Percentiles rank a stretch among this genome's conserved stretches.
phyloP scores from a whole-genome alignment of 495 filamentous ascomycete species.

The Geoglossum glabrum region DNA sequence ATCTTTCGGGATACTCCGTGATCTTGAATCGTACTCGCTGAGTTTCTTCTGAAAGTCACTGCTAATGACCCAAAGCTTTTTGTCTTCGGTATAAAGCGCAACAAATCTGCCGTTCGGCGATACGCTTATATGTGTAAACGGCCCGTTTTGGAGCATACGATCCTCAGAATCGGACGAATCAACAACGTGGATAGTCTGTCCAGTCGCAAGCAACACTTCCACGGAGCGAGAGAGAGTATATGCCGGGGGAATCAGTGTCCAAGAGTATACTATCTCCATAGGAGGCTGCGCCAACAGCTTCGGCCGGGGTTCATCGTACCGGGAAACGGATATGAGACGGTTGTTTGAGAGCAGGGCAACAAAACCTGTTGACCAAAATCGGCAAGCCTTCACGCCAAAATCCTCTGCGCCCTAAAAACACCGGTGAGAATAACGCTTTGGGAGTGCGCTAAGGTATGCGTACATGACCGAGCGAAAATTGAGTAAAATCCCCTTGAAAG shows the following conservation, averaged over 20 bases:
- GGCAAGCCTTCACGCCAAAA: conserved; percentile 65
- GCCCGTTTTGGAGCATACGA: conserved; percentile 70
- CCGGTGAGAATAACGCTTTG: background rate
- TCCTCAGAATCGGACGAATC: conserved; percentile 84
- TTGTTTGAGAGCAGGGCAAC: conserved; percentile 88
- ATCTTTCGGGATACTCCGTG: conserved; percentile 67
- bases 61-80: conserved; percentile 81
- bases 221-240: conserved; percentile 88
- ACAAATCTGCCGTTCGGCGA: conserved; percentile 82
- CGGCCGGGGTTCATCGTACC: conserved; percentile 79
- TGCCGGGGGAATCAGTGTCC: conserved; percentile 74
- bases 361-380: conserved; percentile 80
- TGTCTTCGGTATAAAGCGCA: conserved; percentile 65
- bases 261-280: conserved; percentile 62
- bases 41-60: conserved; percentile 82
- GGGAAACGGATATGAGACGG: conserved; percentile 63
- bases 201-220: conserved; percentile 76
- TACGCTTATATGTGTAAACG: conserved; percentile 73
- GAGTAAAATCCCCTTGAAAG: conserved; percentile 79
- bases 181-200: conserved; percentile 63
- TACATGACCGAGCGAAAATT: conserved; percentile 86
- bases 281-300: conserved; percentile 62
- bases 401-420: conserved; percentile 51
- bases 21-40: conserved; percentile 78
- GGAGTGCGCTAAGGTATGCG: background rate